Evolutionary conservation across 306 rosid species (phyloP).

Genomic region (Citrullus mucosospermus): DNA sequence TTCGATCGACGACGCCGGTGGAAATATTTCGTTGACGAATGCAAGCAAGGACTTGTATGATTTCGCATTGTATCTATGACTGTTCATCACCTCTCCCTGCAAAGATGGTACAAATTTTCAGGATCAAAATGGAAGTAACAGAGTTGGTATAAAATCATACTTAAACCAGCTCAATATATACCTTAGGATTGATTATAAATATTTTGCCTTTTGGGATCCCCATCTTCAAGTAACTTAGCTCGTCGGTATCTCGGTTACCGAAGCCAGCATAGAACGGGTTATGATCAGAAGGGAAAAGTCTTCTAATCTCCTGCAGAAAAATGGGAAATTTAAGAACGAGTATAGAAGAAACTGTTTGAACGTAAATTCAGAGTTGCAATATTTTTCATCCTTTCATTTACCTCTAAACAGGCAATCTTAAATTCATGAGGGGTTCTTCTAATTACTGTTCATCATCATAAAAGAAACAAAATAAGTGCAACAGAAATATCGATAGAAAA

Average conservation of each 20-base stretch:
- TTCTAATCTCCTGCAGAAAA: constrained; percentile 57
- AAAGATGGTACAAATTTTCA: not conserved
- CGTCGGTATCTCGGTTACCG: constrained; percentile 94
- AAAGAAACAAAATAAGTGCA: not conserved
- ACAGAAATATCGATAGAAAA: not conserved
- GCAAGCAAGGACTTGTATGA: constrained; percentile 82
- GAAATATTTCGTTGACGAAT: constrained; percentile 90
- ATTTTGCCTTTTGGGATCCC: constrained; percentile 97
- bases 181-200: constrained; percentile 96
- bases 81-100: constrained; percentile 93
- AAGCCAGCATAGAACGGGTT: constrained; percentile 96
- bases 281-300: constrained; percentile 75
- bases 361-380: constrained; percentile 4
- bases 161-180: constrained; percentile 16
- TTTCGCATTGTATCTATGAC: constrained; percentile 63
- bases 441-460: constrained; percentile 40
- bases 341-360: not conserved
- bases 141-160: not conserved
- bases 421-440: constrained; percentile 98
- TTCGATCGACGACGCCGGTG: constrained; percentile 72
- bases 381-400: constrained; percentile 18
- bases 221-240: constrained; percentile 81
- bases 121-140: not conserved
- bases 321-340: constrained; percentile 1
- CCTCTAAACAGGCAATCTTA: constrained; percentile 97